Evolutionary conservation across 1,284 basidiomycete genomes (phyloP), one percentile per base, ranked within the genome.

Genomic region (Ceratobasidium sp.): DNA sequence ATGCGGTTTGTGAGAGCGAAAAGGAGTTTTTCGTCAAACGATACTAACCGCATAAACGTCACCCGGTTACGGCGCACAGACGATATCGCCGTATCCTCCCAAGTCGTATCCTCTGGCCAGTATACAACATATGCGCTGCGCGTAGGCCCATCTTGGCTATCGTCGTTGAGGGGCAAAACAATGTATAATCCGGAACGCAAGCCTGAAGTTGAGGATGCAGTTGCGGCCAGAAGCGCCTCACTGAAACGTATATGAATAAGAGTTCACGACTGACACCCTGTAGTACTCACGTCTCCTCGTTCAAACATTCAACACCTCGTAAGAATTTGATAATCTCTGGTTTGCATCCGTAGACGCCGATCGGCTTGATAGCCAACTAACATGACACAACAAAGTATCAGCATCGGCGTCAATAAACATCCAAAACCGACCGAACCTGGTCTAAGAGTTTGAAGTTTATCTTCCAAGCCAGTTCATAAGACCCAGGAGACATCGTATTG

Each of bases 341-440:
- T 80, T 87, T 87, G 82, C 87, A 88, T 0, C 90, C 90, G 73
- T 90, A 91, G 1, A 91, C 76, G 0, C 90, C 90, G 0, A 90
- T 80, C 6, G 89, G 89, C 77, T 87, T 87, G 67, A 90, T 81
- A 14, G 79, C 64, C 20, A 86, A 79, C 3, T 83, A 79, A 77
- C 38, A 41, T 41, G 38, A 5, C 38, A 41, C 38, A 91, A 1
- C 90, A 14, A 23, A 60, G 79, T 46, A 85, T 85, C 27, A 55
- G 35, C 18, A 27, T 33, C 6, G 20, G n/a, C 23, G 3, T 4
- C 30, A 38, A 27, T 27, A 10, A 33, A n/a, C 20, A 52, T 18
- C 4, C 30, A n/a, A 50, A 50, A 69, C 8, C 5, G 38, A 77
- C 55, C n/a, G 35, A 52, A 74, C 77, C 50, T 64, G 38, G 35